A percentile compares a stretch with the other conserved stretches of the same genome.
These are phyloP conservation scores for Eucalyptus paniculata DNA, from an alignment of 345 rosid genomes.

Conservation along the genomic window DNA sequence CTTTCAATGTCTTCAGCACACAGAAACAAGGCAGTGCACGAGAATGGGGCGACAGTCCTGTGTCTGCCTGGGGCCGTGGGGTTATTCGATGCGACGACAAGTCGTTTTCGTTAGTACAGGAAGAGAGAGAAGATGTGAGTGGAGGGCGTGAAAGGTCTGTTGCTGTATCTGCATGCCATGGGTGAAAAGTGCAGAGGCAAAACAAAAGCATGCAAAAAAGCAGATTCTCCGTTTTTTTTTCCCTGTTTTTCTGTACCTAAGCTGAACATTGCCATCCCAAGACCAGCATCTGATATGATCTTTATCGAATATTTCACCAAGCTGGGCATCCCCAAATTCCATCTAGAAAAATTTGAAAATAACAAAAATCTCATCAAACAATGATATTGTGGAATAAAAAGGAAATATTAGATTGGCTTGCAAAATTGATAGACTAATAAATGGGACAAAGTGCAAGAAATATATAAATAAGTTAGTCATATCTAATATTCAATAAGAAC, in stretches of 20 bases:
- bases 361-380: neutral
- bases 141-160: neutral
- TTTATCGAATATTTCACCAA: constrained; percentile 51
- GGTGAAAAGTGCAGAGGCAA: neutral
- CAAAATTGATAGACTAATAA: neutral
- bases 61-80: neutral
- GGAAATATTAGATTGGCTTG: neutral
- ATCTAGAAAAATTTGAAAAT: constrained; percentile 12
- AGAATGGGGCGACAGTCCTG: neutral
- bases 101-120: neutral
- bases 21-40: neutral
- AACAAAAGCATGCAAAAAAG: neutral
- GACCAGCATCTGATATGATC: constrained; percentile 72
- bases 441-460: neutral
- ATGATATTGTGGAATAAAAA: neutral
- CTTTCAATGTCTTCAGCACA: neutral
- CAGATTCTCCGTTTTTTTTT: neutral
- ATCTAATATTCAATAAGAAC: neutral
- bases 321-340: constrained; percentile 59
- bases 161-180: neutral
- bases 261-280: constrained; percentile 87
- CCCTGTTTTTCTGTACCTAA: constrained; percentile 26
- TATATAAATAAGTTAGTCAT: neutral
- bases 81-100: neutral
- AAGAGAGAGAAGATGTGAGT: neutral